Evolutionary conservation across 176 grass and related monocot species (phyloP), one percentile per base, ranked within the genome.

Genomic region (Cocos nucifera): DNA sequence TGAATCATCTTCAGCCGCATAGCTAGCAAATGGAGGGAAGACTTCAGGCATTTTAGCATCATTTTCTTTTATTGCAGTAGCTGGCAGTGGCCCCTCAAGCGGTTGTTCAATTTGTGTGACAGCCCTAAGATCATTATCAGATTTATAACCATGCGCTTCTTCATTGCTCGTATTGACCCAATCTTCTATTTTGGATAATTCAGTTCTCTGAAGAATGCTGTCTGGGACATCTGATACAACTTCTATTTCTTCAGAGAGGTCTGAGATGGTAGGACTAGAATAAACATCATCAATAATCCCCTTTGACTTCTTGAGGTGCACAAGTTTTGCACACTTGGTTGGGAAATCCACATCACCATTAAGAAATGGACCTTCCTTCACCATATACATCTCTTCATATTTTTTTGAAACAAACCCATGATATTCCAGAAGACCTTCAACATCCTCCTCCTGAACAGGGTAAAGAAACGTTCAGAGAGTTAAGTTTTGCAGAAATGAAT

Each of bases 311-410:
- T 97, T 97, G 0, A 15, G 67, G 53, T 77, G 83, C 63, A 97
- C 92, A 72, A 91, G 80, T 58, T 76, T 73, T 49, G 83, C 90
- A 67, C 78, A 61, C 49, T 82, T 72, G 49, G 78, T 84, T 70
- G 78, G 75, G 69, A 82, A 87, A 66, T 91, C 83, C 0, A 18
- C 74, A 57, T 90, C 86, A 55, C 75, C 70, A 27, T 84, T 85
- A 75, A 88, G 72, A 83, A 97, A 91, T 5, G 73, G 70, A 15
- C 92, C 84, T 70, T 88, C 84, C 82, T 91, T 97, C 59, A 97
- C 86, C 63, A 90, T 67, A 72, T 88, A 97, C 5, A 54, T 54
- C 70, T 85, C 87, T 64, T 97, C 83, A 85, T 85, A 97, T 58
- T 74, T 67, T 66, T 83, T 90, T 59, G 80, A 70, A 54, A 71